phyloP scores from a whole-genome alignment of 352 stramenopile genomes.

The Globisporangium megalacanthum region DNA sequence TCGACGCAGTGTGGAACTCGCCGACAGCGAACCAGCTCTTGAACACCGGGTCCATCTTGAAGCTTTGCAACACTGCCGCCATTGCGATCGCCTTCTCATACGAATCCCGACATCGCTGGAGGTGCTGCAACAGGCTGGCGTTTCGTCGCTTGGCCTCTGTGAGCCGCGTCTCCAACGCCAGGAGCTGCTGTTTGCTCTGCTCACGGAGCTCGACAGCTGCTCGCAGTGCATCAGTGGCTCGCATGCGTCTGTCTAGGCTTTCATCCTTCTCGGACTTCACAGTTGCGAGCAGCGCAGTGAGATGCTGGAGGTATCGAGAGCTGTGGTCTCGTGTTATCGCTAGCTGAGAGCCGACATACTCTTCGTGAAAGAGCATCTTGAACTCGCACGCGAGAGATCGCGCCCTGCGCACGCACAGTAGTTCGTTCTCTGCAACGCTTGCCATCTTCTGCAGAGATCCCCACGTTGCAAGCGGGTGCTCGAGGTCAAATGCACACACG shows the following conservation, averaged over 20 bases:
- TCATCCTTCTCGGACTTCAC: slow-evolving; percentile 10
- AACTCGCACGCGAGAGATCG: slow-evolving; percentile 11
- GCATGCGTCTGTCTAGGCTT: slow-evolving; percentile 3
- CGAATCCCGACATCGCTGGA: slow-evolving; percentile 17
- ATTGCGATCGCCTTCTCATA: slow-evolving; percentile 21
- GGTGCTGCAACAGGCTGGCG: slow-evolving; percentile 12
- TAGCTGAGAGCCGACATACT: slow-evolving; percentile 13
- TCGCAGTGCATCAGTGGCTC: slow-evolving; percentile 13
- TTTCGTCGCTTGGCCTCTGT: slow-evolving; percentile 16
- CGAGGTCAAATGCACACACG: slow-evolving; percentile 5
- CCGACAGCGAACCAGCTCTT: slow-evolving; percentile 26
- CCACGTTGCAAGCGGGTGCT: slow-evolving; percentile 7
- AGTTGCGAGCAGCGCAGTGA: slow-evolving; percentile 2
- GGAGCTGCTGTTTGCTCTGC: slow-evolving; percentile 12
- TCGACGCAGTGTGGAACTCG: slow-evolving; percentile 24
- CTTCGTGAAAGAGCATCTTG: slow-evolving; percentile 21
- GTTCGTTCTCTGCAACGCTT: slow-evolving; percentile 7
- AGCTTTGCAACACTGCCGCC: slow-evolving; percentile 19
- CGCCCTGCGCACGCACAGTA: slow-evolving; percentile 2
- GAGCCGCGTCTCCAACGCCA: slow-evolving; percentile 15
- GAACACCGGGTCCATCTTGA: slow-evolving; percentile 32
- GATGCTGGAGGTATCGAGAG: slow-evolving; percentile 7
- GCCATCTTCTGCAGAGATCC: slow-evolving; percentile 11
- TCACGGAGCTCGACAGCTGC: slow-evolving; percentile 17
- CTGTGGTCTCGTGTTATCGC: slow-evolving; percentile 7